Percentiles rank a stretch among this genome's conserved stretches.
phyloP scores from a whole-genome alignment of 2,329 filamentous ascomycete species.

The Graphilbum sp. region DNA sequence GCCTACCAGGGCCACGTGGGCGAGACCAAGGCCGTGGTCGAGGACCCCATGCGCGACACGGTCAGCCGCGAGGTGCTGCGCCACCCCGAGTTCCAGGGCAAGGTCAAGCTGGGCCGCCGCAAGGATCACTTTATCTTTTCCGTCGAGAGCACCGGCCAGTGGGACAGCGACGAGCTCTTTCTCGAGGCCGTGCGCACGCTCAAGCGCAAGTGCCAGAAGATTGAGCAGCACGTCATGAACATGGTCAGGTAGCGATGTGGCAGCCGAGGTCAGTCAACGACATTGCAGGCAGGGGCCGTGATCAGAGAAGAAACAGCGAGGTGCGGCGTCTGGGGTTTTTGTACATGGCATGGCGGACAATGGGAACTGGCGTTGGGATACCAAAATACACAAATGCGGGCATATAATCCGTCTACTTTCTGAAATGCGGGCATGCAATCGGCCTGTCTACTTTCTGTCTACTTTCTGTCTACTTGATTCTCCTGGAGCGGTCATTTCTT shows the following conservation, averaged over 20 bases:
- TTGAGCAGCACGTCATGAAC: constrained; percentile 54
- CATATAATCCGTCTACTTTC: too few relatives aligned
- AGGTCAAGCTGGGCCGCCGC: constrained; percentile 80
- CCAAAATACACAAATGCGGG: constrained; percentile 3
- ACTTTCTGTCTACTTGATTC: too few relatives aligned
- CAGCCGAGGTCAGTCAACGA: too few relatives aligned
- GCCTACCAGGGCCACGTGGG: constrained; percentile 62
- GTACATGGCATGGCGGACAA: too few relatives aligned
- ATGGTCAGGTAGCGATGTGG: constrained; percentile 37
- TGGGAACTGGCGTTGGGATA: constrained; percentile 4
- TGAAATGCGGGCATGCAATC: too few relatives aligned
- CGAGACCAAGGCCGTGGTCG: constrained; percentile 74
- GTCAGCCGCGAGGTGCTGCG: constrained; percentile 86
- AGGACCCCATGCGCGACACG: constrained; percentile 81
- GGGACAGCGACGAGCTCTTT: constrained; percentile 86
- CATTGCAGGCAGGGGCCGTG: too few relatives aligned
- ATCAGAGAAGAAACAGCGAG: too few relatives aligned
- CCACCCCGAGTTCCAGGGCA: constrained; percentile 84
- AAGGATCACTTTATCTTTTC: constrained; percentile 96
- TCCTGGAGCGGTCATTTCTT: too few relatives aligned
- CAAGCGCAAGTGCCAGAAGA: constrained; percentile 64
- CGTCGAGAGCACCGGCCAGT: constrained; percentile 89
- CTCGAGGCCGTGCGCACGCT: constrained; percentile 73
- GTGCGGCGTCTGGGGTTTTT: too few relatives aligned
- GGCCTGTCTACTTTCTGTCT: too few relatives aligned